A percentile compares a stretch with the other conserved stretches of the same genome.
Evolutionary conservation across 2,329 filamentous ascomycete genomes (phyloP).

Genomic region (Cryoendolithus antarcticus): DNA sequence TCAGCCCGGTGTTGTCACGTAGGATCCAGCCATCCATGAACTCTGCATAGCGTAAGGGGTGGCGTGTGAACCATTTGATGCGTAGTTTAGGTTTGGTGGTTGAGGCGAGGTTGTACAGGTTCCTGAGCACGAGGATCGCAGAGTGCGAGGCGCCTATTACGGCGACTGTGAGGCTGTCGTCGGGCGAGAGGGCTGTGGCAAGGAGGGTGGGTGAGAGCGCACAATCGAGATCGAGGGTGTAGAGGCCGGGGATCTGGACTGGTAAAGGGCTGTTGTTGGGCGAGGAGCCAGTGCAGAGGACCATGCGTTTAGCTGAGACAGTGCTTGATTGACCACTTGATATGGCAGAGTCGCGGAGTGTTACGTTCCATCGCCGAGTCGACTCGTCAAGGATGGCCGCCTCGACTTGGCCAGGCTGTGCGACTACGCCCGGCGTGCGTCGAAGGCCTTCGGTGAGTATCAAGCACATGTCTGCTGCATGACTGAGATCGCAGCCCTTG

Average conservation of each 20-base stretch:
- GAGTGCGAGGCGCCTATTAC: slow-evolving; percentile 53
- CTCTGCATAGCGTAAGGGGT: slow-evolving; percentile 48
- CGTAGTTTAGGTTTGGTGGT: slow-evolving; percentile 41
- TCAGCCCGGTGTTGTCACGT: slow-evolving; percentile 53
- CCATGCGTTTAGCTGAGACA: slow-evolving; percentile 28
- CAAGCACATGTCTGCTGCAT: slow-evolving; percentile 45
- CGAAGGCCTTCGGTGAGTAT: slow-evolving; percentile 36
- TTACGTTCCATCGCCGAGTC: slow-evolving; percentile 27
- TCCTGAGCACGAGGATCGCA: slow-evolving; percentile 50
- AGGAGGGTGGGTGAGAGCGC: slow-evolving; percentile 44
- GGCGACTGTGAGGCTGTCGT: slow-evolving; percentile 34
- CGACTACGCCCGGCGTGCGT: slow-evolving; percentile 27
- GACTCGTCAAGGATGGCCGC: slow-evolving; percentile 28
- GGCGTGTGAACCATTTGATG: slow-evolving; percentile 51
- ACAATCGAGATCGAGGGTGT: slow-evolving; percentile 41
- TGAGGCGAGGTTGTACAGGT: slow-evolving; percentile 42
- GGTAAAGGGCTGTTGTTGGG: slow-evolving; percentile 36
- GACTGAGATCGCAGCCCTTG: slow-evolving; percentile 43
- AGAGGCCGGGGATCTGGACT: slow-evolving; percentile 25
- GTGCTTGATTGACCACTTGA: slow-evolving; percentile 14
- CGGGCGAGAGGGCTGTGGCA: slow-evolving; percentile 25
- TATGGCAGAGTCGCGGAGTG: slow-evolving; percentile 19
- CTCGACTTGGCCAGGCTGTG: slow-evolving; percentile 28
- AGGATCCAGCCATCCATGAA: slow-evolving; percentile 52
- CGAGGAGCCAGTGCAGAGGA: slow-evolving; percentile 48